Percentiles rank a stretch among this genome's conserved stretches.
Evolutionary conservation across 768 basidiomycete species (phyloP).

Genomic region (Collybia sp.): DNA sequence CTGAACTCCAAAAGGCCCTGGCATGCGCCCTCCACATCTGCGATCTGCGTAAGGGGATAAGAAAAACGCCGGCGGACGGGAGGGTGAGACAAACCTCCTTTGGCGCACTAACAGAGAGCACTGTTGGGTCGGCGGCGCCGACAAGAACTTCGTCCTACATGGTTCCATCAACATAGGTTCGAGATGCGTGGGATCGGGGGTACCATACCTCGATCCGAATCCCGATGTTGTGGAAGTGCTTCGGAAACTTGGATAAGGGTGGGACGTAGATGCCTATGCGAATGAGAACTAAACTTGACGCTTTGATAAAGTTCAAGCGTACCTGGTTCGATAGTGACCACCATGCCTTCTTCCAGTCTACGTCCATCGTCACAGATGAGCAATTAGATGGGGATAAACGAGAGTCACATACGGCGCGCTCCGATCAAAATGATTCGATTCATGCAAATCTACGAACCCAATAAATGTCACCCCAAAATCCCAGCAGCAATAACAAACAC

Average conservation of each 20-base stretch:
- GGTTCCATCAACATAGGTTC: slow-evolving; percentile 1
- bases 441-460: slow-evolving; percentile 71
- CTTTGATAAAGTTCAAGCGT: slow-evolving; percentile 4
- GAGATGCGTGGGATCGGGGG: neutral
- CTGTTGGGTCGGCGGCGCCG: slow-evolving; percentile 50
- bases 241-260: slow-evolving; percentile 71
- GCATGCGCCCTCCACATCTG: slow-evolving; percentile 77
- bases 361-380: neutral
- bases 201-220: slow-evolving; percentile 79
- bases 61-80: no score
- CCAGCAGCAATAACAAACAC: slow-evolving; percentile 14
- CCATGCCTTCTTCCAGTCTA: slow-evolving; percentile 81
- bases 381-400: neutral
- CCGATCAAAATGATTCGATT: slow-evolving; percentile 63
- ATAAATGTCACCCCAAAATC: slow-evolving; percentile 4
- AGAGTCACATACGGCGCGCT: slow-evolving; percentile 38
- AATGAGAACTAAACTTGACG: no score
- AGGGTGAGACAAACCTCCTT: slow-evolving; percentile 57
- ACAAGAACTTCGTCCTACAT: slow-evolving; percentile 70
- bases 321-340: slow-evolving; percentile 91
- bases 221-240: slow-evolving; percentile 85
- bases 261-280: slow-evolving; percentile 81
- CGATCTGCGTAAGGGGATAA: slow-evolving; percentile 36
- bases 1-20: slow-evolving; percentile 66
- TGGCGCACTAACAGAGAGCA: slow-evolving; percentile 71